Evolutionary conservation across 2,329 filamentous ascomycete species (phyloP).

Genomic region (Epichloe bromicola): DNA sequence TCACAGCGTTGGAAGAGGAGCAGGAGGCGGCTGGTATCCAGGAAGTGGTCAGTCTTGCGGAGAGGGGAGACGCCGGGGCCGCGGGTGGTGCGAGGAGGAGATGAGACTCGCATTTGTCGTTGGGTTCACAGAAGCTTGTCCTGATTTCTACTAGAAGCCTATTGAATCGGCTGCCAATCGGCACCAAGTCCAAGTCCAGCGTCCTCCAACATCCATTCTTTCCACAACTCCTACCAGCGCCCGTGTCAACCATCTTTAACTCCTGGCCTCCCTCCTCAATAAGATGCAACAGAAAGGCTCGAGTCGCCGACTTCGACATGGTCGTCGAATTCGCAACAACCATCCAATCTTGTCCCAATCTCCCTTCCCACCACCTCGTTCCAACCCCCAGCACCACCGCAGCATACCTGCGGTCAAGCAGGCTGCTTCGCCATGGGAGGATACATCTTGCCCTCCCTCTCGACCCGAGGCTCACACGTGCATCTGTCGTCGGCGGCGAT

Average conservation of each 20-base stretch:
- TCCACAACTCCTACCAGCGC: too few relatives aligned
- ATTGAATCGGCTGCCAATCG: too few relatives aligned
- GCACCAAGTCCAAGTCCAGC: too few relatives aligned
- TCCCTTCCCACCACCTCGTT: constrained; percentile 16
- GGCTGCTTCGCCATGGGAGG: constrained; percentile 45
- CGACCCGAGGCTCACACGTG: constrained; percentile 49
- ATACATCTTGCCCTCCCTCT: constrained; percentile 47
- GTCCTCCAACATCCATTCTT: too few relatives aligned
- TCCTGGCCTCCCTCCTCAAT: too few relatives aligned
- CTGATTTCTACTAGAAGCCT: too few relatives aligned
- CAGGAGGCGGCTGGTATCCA: constrained; percentile 91
- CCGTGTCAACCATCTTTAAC: too few relatives aligned
- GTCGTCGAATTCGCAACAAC: neutral
- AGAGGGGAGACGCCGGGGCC: constrained; percentile 45
- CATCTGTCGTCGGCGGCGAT: constrained; percentile 49
- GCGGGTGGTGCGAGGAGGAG: constrained; percentile 19
- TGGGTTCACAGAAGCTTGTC: too few relatives aligned
- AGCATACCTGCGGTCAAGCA: neutral
- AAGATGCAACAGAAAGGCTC: too few relatives aligned
- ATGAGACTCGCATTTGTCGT: constrained; percentile 5
- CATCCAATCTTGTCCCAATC: constrained; percentile 11
- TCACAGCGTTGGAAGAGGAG: constrained; percentile 83
- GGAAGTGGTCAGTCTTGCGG: constrained; percentile 79
- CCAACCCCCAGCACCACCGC: constrained; percentile 13
- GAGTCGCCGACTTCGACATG: neutral